Conservation (phyloP, 352 stramenopile species). For the Globisporangium emineosum region DNA sequence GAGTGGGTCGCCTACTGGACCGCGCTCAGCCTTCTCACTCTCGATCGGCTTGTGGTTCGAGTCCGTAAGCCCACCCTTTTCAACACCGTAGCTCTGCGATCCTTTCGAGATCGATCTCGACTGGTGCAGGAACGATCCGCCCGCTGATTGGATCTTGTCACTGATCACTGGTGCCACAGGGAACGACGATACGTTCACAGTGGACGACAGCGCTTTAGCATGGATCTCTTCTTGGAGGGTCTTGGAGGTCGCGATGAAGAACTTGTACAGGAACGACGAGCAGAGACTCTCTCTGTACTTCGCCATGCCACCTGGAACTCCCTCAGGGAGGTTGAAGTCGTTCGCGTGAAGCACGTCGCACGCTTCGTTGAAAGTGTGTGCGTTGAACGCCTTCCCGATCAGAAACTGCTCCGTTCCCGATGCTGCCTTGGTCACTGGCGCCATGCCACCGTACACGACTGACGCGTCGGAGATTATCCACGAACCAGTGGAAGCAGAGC, state of each 20-base stretch:
- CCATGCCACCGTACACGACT: conserved; percentile 69
- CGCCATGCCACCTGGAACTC: conserved; percentile 92
- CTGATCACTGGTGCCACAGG: conserved; percentile 33
- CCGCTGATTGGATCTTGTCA: conserved; percentile 39
- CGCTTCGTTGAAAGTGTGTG: conserved; percentile 77
- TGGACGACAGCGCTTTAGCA: conserved; percentile 12
- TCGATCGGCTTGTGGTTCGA: conserved; percentile 60
- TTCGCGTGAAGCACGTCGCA: conserved; percentile 76
- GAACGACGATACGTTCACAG: conserved; percentile 13
- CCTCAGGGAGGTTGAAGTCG: conserved; percentile 90
- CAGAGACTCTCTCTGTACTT: conserved; percentile 94
- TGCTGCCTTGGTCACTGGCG: conserved; percentile 59
- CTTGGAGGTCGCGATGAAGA: conserved; percentile 81
- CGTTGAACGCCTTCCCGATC: conserved; percentile 76
- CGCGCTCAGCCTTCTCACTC: conserved; percentile 33
- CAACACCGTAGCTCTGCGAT: conserved; percentile 55
- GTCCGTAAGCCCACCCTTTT: conserved; percentile 58
- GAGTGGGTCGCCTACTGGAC: conserved; percentile 86
- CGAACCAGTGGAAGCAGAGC: conserved; percentile 52
- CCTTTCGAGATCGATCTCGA: conserved; percentile 48
- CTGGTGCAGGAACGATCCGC: conserved; percentile 56
- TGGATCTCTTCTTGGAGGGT: conserved; percentile 43
- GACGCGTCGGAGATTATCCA: conserved; percentile 71
- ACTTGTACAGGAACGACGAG: conserved; percentile 95
- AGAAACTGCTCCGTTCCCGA: conserved; percentile 62